Evolutionary conservation across 139 green algal genomes (phyloP), one percentile per base, ranked within the genome.

Genomic region (Picochlorum sp.): DNA sequence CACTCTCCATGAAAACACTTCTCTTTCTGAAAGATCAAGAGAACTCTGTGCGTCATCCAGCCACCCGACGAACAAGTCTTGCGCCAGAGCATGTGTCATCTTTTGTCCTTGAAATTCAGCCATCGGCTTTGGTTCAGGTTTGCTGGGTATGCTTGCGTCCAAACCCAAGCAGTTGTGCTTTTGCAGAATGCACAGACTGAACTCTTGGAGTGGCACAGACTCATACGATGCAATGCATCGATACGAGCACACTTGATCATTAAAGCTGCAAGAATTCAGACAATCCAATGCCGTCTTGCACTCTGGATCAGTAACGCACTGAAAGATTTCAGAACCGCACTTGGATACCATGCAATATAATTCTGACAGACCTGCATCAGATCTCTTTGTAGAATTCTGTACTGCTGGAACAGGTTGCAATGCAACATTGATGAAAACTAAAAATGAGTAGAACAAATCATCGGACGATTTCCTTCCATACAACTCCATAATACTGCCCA

Each of bases 131-230:
- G 89, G 85, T 28, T 91, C 77, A 45, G 86, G 73, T 21, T 70
- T 56, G 9, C 34, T 16, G 0, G 82, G 84, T 10, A 81, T 76
- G 44, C 79, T 65, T 1, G 80, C 81, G 21, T n/a, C 65, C 57
- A 92, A 71, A 0, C 75, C 68, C 14, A 95, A 75, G 77, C 92
- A 98, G 84, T 97, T 97, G 83, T 98, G 81, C 66, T 89, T 88
- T 71, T 98, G 89, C 21, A 98, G 77, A 62, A 97, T 92, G 80
- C 92, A 98, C 24, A 95, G 78, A 24, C 74, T 83, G 71, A 98
- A 97, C 23, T 85, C 58, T 69, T 88, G 81, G 37, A 98, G 85
- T 56, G 86, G 66, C 2, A 67, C 66, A 24, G 71, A 94, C 77
- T 98, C 89, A 55, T 97, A 90, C 6, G 70, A 85, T n/a, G 90